Conservation (phyloP, 495 filamentous ascomycete genomes). For the Neurospora sp. region DNA sequence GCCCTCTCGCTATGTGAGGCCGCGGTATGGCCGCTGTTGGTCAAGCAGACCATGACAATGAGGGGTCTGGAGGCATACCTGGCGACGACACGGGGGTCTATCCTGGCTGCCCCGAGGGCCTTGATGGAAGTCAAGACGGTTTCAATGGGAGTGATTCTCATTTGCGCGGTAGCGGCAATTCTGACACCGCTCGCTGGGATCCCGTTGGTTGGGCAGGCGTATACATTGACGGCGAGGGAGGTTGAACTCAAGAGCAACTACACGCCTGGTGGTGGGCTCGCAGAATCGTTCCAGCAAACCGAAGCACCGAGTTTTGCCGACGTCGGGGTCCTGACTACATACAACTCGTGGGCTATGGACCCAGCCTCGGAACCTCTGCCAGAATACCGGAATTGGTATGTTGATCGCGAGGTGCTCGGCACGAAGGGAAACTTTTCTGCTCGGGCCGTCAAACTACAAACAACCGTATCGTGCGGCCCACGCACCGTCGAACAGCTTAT, state of each 20-base stretch:
- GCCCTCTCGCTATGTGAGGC: constrained; percentile 13
- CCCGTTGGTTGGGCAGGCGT: constrained; percentile 19
- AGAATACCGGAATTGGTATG: constrained; percentile 18
- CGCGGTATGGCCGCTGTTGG: constrained; percentile 18
- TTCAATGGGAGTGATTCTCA: constrained; percentile 9
- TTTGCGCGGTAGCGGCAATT: constrained; percentile 2
- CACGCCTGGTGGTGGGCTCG: constrained; percentile 13
- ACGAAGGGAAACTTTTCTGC: constrained; percentile 14
- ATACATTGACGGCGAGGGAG: constrained; percentile 5
- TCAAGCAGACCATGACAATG: constrained; percentile 15
- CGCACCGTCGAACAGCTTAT: constrained; percentile 9
- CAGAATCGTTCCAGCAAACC: constrained; percentile 14
- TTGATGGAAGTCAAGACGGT: constrained; percentile 7
- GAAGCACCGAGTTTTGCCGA: constrained; percentile 19
- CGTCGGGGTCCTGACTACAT: constrained; percentile 11
- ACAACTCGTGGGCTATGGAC: constrained; percentile 16
- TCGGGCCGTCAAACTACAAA: constrained; percentile 13
- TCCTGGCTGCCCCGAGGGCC: constrained; percentile 12
- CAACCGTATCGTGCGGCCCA: constrained; percentile 12
- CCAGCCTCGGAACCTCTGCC: constrained; percentile 18
- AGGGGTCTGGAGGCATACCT: constrained; percentile 17
- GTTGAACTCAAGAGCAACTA: constrained; percentile 14
- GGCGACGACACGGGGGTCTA: constrained; percentile 11
- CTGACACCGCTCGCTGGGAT: constrained; percentile 13
- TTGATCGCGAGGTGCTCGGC: constrained; percentile 13